Base-by-base conservation (phyloP, 805 yeast genomes). In the Saccharomycopsis sp. region DNA sequence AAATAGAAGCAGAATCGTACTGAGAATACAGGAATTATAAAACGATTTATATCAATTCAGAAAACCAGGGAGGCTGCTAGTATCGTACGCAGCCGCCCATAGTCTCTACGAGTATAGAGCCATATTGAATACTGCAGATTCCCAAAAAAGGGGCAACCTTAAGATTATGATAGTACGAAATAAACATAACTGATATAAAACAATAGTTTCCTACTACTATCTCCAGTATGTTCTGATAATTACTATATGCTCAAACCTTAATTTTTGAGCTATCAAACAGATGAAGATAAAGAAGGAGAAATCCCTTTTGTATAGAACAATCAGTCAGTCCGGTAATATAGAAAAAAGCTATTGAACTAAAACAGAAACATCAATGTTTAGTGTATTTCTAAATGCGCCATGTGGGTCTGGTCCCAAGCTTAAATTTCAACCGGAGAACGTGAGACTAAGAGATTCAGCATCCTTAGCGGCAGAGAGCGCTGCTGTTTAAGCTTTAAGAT, bases 1-100 rank as follows among this genome's bases (percentile, higher is more conserved):
- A 29, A 7, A 12, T 5, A 29, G 38, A 29, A 29, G 12, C 38
- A 12, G 12, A 29, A 29, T 29, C 38, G 5, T 29, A 12, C 38
- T n/a, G n/a, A 29, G 12, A 29, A 7, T 12, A 12, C 38, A 29
- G 38, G 38, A 29, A 29, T 7, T 29, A 29, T 29, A 29, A 7
- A 29, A 29, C 38, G 38, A 29, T 29, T 68, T 29, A 29, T 29
- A 29, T 29, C 38, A 29, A 29, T 29, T 12, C 38, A 29, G 9
- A 29, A 29, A 29, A 29, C 38, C 12, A 29, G 38, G 12, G 12
- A 29, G 38, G 5, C 5, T 29, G 38, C 38, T 29, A 29, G 12
- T 29, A 29, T 29, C 38, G 38, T 12, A 29, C 38, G 38, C 38
- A 29, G 38, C 38, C 38, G 12, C 38, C 12, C 5, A 29, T 29